Evolutionary conservation across 768 basidiomycete genomes (phyloP).

Genomic region (Leucosporidium creatinivorum): DNA sequence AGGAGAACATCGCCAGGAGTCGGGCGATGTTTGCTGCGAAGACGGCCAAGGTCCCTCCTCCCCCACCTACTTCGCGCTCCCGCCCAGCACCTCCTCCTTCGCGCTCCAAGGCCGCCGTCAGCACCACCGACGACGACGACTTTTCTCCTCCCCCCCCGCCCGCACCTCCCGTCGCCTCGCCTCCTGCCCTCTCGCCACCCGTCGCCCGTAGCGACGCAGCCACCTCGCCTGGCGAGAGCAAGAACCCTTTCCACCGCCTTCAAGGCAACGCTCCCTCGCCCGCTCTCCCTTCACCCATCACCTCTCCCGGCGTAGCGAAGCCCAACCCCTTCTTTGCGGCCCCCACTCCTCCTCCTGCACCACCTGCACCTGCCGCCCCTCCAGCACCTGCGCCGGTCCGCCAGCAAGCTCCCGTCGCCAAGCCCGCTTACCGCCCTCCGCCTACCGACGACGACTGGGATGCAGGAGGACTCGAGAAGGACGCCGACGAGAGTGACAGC

Average conservation of each 20-base stretch:
- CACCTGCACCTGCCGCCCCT: conserved; percentile 41
- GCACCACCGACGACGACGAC: conserved; percentile 21
- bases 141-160: conserved; percentile 37
- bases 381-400: conserved; percentile 35
- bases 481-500: conserved; percentile 24
- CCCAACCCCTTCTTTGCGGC: conserved; percentile 42
- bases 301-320: conserved; percentile 34
- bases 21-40: conserved; percentile 25
- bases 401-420: not conserved
- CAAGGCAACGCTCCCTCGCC: conserved; percentile 45
- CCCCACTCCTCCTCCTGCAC: conserved; percentile 32
- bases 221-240: conserved; percentile 49
- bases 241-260: conserved; percentile 73
- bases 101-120: not conserved
- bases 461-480: conserved; percentile 28
- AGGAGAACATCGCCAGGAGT: conserved; percentile 42
- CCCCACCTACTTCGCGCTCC: conserved; percentile 12
- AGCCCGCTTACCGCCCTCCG: conserved; percentile 39
- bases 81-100: conserved; percentile 1
- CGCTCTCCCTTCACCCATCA: not conserved
- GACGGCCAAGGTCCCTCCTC: conserved; percentile 32
- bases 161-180: conserved; percentile 29
- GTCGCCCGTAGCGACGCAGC: conserved; percentile 38
- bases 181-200: conserved; percentile 32
- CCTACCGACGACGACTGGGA: conserved; percentile 34